These are phyloP conservation scores for Leccinum holopus DNA, from an alignment of 1,284 basidiomycete species.

Conservation along the genomic window DNA sequence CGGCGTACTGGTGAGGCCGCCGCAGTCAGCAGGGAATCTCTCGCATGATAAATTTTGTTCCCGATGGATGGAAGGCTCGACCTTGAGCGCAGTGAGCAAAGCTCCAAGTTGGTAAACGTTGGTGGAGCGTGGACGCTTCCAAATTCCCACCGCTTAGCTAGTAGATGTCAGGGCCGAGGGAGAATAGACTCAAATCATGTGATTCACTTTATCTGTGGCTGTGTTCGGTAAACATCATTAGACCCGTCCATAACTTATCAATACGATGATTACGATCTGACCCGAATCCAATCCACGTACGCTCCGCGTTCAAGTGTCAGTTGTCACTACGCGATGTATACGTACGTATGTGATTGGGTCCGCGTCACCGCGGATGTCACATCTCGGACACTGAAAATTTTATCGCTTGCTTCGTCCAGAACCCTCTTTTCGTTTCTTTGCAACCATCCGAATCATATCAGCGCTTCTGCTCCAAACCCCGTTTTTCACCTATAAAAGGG, in stretches of 20 bases:
- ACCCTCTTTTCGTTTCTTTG: background rate
- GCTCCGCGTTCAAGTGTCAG: background rate
- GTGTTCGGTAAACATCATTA: background rate
- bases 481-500: conserved; percentile 31
- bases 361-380: conserved; percentile 9
- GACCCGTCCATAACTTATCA: background rate
- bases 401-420: background rate
- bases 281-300: background rate
- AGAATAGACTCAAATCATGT: no score
- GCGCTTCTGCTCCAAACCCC: conserved; percentile 13
- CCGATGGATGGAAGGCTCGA: background rate
- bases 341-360: conserved; percentile 14
- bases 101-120: no score
- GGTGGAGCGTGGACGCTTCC: background rate
- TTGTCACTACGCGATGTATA: background rate
- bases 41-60: background rate
- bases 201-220: background rate
- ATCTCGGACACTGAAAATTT: conserved; percentile 21
- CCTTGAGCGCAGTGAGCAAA: background rate
- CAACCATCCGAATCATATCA: background rate
- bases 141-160: conserved; percentile 15
- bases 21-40: no score
- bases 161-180: no score
- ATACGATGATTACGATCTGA: background rate
- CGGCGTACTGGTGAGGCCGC: background rate